These are phyloP conservation scores for Podila verticillata DNA, from an alignment of 192 early-diverging fungal species.

Conservation along the genomic window DNA sequence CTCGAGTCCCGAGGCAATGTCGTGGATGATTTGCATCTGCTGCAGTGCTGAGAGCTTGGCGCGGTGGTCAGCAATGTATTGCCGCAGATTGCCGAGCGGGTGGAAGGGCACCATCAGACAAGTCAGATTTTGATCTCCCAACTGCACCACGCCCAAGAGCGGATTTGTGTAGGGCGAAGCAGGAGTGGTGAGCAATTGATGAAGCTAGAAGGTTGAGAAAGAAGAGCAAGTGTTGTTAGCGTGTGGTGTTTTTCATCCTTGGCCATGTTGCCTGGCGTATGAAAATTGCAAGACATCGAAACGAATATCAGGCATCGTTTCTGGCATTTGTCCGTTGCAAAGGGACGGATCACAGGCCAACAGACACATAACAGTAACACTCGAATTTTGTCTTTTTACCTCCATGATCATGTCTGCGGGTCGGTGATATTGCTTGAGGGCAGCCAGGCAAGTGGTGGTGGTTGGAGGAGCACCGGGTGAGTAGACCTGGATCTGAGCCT, in stretches of 20 bases:
- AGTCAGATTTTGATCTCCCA: conserved; percentile 33
- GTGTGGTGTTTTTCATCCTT: not conserved
- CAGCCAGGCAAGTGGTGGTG: conserved; percentile 8
- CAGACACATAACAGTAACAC: not conserved
- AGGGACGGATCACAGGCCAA: not conserved
- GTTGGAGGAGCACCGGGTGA: not conserved
- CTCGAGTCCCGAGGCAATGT: conserved; percentile 38
- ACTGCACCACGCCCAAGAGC: conserved; percentile 30
- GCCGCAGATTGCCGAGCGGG: conserved; percentile 39
- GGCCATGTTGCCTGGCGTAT: too few species aligned
- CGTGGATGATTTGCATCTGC: conserved; percentile 47
- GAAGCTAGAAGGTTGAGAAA: conserved; percentile 8
- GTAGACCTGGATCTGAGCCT: conserved; percentile 1
- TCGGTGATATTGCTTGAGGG: conserved; percentile 40
- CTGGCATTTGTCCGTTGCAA: not conserved
- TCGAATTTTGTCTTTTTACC: conserved; percentile 5
- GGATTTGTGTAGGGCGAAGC: conserved; percentile 27
- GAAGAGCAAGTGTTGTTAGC: not conserved
- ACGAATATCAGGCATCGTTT: not conserved
- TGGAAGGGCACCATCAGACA: conserved; percentile 36
- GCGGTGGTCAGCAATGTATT: conserved; percentile 26
- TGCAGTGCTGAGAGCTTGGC: conserved; percentile 25
- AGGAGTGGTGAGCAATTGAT: conserved; percentile 40
- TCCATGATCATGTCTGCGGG: conserved; percentile 40
- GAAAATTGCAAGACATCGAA: too few species aligned